phyloP scores from a whole-genome alignment of 2,329 filamentous ascomycete genomes.

The Alternaria sp. region DNA sequence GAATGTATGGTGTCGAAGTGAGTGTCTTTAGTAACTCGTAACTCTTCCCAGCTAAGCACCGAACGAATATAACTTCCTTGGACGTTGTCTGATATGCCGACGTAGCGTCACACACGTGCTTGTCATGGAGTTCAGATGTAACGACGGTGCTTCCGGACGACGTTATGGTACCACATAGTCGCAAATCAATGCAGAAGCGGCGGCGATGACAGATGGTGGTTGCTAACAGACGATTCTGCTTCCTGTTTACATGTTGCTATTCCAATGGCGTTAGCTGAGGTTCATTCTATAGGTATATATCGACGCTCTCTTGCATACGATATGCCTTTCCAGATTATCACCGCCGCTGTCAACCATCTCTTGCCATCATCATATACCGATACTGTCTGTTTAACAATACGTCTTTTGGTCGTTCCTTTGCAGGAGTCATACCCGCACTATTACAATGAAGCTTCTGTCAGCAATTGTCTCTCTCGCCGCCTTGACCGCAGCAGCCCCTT shows the following conservation, averaged over 20 bases:
- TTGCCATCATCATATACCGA: neutral
- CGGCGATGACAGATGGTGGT: neutral
- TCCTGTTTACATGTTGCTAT: neutral
- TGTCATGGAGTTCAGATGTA: neutral
- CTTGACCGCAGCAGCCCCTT: constrained; percentile 11
- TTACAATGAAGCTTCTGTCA: constrained; percentile 12
- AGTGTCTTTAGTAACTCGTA: neutral
- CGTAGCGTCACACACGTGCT: constrained; percentile 1
- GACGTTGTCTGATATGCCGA: neutral
- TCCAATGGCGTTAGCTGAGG: neutral
- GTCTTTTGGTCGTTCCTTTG: neutral
- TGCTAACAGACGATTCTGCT: neutral
- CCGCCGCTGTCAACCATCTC: neutral
- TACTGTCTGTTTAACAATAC: neutral
- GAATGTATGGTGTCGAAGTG: neutral
- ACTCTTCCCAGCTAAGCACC: neutral
- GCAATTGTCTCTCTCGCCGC: constrained; percentile 1
- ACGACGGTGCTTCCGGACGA: neutral
- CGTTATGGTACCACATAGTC: neutral
- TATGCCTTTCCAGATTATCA: neutral
- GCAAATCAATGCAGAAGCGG: neutral
- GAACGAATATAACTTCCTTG: neutral
- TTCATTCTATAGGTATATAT: neutral
- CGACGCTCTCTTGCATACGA: neutral
- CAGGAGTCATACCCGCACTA: neutral